A percentile compares a stretch with the other conserved stretches of the same genome.
These are phyloP conservation scores for Aristolochia contorta DNA, from an alignment of 164 flowering plant genomes.

Conservation along the genomic window DNA sequence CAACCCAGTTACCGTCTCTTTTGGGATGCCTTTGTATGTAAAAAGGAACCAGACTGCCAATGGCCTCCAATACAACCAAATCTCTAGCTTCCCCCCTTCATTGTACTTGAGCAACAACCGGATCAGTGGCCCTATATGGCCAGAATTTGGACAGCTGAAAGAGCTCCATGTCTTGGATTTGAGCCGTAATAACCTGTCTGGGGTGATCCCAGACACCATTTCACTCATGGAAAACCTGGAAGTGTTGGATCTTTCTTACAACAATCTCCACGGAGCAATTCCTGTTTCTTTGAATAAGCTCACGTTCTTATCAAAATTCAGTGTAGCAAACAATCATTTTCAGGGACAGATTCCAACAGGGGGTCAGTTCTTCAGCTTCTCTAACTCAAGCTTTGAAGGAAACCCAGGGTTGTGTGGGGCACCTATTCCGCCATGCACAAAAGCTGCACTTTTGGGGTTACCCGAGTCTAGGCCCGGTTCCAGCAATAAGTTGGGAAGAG, in stretches of 20 bases:
- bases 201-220: constrained; percentile 8
- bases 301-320: constrained; percentile 20
- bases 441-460: too few relatives aligned
- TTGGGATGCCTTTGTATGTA: constrained; percentile 7
- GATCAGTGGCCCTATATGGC: constrained; percentile 12
- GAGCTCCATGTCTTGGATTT: constrained; percentile 12
- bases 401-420: constrained; percentile 60
- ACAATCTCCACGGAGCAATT: constrained; percentile 16
- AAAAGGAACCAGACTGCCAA: constrained; percentile 1
- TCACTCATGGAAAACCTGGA: constrained; percentile 18
- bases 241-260: constrained; percentile 14
- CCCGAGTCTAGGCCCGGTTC: neutral
- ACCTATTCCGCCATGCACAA: neutral
- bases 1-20: neutral
- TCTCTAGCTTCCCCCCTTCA: constrained; percentile 13
- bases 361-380: constrained; percentile 66
- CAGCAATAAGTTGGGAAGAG: constrained; percentile 21
- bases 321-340: constrained; percentile 68
- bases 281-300: constrained; percentile 14
- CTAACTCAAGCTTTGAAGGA: constrained; percentile 73
- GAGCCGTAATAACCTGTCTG: constrained; percentile 10
- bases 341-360: constrained; percentile 53
- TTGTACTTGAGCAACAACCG: constrained; percentile 13
- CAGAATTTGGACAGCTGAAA: constrained; percentile 17
- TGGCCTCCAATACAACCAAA: constrained; percentile 9